Evolutionary conservation across 2,329 filamentous ascomycete species (phyloP), one percentile per base, ranked within the genome.

Genomic region (Fusarium sp.): DNA sequence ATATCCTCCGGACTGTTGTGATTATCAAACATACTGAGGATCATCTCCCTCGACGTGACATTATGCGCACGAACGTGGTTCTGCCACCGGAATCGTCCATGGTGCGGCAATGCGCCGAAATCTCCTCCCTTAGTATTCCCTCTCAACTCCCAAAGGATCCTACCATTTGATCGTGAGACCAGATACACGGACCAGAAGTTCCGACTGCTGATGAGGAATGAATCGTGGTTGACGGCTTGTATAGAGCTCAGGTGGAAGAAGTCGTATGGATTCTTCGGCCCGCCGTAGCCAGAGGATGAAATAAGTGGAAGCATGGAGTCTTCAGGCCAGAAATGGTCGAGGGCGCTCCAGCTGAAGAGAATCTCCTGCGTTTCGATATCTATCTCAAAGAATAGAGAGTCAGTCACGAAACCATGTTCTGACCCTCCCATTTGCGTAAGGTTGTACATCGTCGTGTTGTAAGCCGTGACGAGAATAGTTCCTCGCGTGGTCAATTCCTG

Each of bases 381-480:
- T n/a, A 86, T 77, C 66, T 86, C 84, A 62, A 81, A 84, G 61
- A 85, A 80, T 39, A 84, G 64, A 26, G 77, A 79, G 67, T 85
- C 83, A 0, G 58, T 28, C 4, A 80, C 60, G 20, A 55, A 78
- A 0, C 73, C 77, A 1, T 68, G 32, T 7, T 26, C n/a, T 6
- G 41, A 42, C 1, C 78, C 78, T 4, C 78, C 76, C 17, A 79
- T 52, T 0, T n/a, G 10, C 0, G 70, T 59, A 0, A 80, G 68
- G 30, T 80, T 71, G 4, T 48, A 62, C 6, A 20, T n/a, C 0
- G 73, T 79, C 3, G 62, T 72, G 54, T 79, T 80, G 36, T 75
- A 80, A 15, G 74, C 74, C 17, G 70, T 75, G 14, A 80, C 73
- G 8, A 79, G 41, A 8, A 80, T 62, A 0, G 75, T 79, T 36